phyloP scores from a whole-genome alignment of 345 rosid species.

The Syzygium oleosum region DNA sequence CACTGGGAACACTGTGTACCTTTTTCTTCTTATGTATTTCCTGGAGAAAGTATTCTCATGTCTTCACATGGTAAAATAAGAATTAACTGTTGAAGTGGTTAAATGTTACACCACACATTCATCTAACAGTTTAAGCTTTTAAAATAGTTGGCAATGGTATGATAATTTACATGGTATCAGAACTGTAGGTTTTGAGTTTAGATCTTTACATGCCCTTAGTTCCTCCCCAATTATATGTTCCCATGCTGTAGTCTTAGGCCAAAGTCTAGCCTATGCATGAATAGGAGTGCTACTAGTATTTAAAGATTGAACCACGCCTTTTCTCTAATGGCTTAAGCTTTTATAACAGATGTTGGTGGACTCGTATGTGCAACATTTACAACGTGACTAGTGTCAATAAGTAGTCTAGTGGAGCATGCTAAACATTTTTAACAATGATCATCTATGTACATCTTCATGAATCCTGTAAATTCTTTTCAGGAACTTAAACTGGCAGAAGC shows the following conservation, averaged over 20 bases:
- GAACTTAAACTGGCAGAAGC: constrained; percentile 85
- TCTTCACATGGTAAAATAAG: neutral
- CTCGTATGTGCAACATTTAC: neutral
- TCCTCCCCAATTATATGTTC: neutral
- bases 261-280: neutral
- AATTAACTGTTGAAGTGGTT: neutral
- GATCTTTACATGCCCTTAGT: neutral
- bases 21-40: neutral
- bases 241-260: neutral
- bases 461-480: constrained; percentile 33
- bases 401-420: neutral
- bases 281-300: neutral
- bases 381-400: neutral
- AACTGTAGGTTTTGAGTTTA: neutral
- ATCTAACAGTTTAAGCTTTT: neutral
- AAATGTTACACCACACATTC: neutral
- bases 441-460: neutral
- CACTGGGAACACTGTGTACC: neutral
- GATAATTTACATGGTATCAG: neutral
- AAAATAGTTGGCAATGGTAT: neutral
- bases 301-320: neutral
- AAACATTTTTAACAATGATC: neutral
- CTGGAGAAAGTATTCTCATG: neutral
- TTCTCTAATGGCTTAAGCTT: neutral
- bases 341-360: neutral